phyloP scores from a whole-genome alignment of 148 eudicot genomes.

The Dianthus caryophyllus region DNA sequence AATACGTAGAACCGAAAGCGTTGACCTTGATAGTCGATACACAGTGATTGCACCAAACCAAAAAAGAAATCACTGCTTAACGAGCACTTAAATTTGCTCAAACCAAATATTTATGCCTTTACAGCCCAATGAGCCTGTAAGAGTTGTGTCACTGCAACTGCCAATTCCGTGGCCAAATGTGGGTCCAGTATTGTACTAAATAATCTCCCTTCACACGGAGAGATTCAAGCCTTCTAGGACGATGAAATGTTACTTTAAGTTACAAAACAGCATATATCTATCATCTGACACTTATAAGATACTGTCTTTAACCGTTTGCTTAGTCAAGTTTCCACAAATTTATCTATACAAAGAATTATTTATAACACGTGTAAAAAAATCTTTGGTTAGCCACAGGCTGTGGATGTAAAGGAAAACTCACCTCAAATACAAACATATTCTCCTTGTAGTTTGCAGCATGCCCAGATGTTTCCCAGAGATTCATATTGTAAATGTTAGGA shows the following conservation, averaged over 20 bases:
- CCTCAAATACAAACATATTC: conserved; percentile 97
- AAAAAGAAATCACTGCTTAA: not conserved
- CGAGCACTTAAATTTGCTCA: not conserved
- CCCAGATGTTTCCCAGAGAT: conserved; percentile 97
- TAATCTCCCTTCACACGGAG: no score
- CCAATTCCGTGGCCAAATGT: no score
- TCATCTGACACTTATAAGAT: no score
- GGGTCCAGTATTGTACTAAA: no score
- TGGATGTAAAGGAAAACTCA: conserved; percentile 26
- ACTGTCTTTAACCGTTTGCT: no score
- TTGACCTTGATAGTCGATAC: not conserved
- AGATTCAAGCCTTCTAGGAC: no score
- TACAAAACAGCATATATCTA: no score
- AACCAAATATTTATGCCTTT: not conserved
- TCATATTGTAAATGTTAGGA: conserved; percentile 95
- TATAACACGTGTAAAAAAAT: no score
- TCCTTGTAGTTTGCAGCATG: conserved; percentile 97
- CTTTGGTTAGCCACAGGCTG: not conserved
- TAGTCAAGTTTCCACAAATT: no score
- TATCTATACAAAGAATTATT: no score
- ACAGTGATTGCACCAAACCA: not conserved
- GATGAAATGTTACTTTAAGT: no score
- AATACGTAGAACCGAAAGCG: not conserved
- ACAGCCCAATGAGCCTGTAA: not conserved
- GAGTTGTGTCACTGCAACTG: not conserved